These are phyloP conservation scores for Alternaria ventricosa DNA, from an alignment of 2,329 filamentous ascomycete genomes.

Conservation along the genomic window DNA sequence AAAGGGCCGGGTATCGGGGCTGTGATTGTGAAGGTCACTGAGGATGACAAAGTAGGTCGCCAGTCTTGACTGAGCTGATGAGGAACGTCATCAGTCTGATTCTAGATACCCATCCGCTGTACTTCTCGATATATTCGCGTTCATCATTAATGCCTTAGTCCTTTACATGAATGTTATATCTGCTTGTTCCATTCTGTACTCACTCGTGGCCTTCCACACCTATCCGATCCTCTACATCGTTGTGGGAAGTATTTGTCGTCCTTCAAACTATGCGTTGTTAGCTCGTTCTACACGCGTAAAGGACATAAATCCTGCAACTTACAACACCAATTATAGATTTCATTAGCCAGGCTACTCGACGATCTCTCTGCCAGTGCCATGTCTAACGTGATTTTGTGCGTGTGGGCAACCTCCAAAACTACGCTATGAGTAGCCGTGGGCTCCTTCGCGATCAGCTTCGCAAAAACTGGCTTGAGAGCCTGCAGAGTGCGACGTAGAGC, in stretches of 20 bases:
- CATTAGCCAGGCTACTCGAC: neutral
- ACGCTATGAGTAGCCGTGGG: neutral
- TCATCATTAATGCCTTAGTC: neutral
- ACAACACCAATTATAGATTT: neutral
- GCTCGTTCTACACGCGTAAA: neutral
- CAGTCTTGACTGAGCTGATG: neutral
- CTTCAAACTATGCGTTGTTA: neutral
- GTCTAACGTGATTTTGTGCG: neutral
- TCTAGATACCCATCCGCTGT: neutral
- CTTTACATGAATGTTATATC: neutral
- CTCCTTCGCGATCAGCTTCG: neutral
- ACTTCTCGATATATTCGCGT: neutral
- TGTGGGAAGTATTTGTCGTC: neutral
- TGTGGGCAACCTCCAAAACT: neutral
- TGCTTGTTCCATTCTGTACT: neutral
- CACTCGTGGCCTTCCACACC: neutral
- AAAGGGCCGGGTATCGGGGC: slow-evolving; percentile 34
- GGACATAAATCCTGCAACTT: neutral
- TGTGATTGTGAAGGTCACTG: slow-evolving; percentile 29
- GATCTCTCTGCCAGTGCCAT: neutral
- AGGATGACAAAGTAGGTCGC: neutral
- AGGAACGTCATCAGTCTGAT: neutral
- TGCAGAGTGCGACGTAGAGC: neutral
- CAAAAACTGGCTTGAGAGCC: neutral
- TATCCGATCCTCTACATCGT: neutral